Conservation (phyloP, 2,329 filamentous ascomycete genomes). For the Apiospora kogelbergensis region DNA sequence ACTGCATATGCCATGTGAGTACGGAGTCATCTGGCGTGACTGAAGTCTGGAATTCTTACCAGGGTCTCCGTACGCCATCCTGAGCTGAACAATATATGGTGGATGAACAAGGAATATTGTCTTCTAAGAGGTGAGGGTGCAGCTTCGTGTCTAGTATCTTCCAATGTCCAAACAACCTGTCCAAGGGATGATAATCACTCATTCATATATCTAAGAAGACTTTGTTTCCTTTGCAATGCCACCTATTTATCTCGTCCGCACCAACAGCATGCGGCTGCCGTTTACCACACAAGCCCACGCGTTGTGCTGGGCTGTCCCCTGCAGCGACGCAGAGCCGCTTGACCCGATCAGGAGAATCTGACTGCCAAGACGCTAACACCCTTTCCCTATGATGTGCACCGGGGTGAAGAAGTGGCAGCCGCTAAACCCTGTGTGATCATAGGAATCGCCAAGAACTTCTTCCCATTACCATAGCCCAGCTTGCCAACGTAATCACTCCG, state of each 20-base stretch:
- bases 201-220: background rate
- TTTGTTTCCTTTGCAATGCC: background rate
- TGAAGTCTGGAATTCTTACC: background rate
- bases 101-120: background rate
- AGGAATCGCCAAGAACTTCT: background rate
- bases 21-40: background rate
- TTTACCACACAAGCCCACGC: background rate
- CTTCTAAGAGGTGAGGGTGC: background rate
- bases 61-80: background rate
- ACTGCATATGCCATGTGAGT: background rate
- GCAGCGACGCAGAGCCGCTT: background rate
- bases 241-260: background rate
- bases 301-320: background rate
- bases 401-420: background rate
- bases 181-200: background rate
- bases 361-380: constrained; percentile 11
- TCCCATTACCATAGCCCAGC: background rate
- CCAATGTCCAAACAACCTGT: background rate
- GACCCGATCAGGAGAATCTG: constrained; percentile 1
- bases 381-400: background rate
- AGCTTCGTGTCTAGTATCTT: background rate
- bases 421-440: background rate
- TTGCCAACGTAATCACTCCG: background rate
- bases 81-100: too few species aligned
- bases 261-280: background rate